Percentiles rank a stretch among this genome's conserved stretches.
These are phyloP conservation scores for Mycena citricolor DNA, from an alignment of 1,284 basidiomycete species.

Conservation along the genomic window DNA sequence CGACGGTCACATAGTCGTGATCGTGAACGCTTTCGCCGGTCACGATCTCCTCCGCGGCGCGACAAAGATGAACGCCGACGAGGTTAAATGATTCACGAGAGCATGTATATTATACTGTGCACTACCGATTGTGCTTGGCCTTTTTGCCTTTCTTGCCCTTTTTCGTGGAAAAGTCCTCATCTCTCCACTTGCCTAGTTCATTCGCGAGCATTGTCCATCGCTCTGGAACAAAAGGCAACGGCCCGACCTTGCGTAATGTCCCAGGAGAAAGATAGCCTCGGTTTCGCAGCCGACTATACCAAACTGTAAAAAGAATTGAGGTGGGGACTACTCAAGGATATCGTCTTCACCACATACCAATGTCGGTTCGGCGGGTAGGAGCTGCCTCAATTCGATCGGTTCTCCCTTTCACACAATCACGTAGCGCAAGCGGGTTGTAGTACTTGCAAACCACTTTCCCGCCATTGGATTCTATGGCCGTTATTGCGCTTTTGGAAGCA, in stretches of 20 bases:
- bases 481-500: slow-evolving; percentile 85
- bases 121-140: slow-evolving; percentile 4
- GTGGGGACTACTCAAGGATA: slow-evolving; percentile 1
- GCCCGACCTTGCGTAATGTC: slow-evolving; percentile 46
- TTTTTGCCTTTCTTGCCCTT: slow-evolving; percentile 31
- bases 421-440: slow-evolving; percentile 85
- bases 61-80: too few relatives aligned
- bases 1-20: too few relatives aligned
- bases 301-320: slow-evolving; percentile 44
- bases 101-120: too few relatives aligned
- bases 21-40: too few relatives aligned
- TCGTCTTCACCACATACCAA: slow-evolving; percentile 52
- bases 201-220: slow-evolving; percentile 67
- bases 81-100: too few relatives aligned
- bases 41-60: too few relatives aligned
- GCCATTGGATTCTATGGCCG: slow-evolving; percentile 79
- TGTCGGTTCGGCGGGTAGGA: slow-evolving; percentile 83
- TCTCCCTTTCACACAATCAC: slow-evolving; percentile 75
- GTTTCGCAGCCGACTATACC: slow-evolving; percentile 75
- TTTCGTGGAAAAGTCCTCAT: slow-evolving; percentile 53
- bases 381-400: slow-evolving; percentile 71
- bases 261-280: slow-evolving; percentile 69
- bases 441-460: slow-evolving; percentile 90
- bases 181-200: slow-evolving; percentile 60
- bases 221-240: slow-evolving; percentile 63